Percentiles rank a stretch among this genome's conserved stretches.
Conservation (phyloP, 2,329 filamentous ascomycete species). For the Fusarium caatingaense region DNA sequence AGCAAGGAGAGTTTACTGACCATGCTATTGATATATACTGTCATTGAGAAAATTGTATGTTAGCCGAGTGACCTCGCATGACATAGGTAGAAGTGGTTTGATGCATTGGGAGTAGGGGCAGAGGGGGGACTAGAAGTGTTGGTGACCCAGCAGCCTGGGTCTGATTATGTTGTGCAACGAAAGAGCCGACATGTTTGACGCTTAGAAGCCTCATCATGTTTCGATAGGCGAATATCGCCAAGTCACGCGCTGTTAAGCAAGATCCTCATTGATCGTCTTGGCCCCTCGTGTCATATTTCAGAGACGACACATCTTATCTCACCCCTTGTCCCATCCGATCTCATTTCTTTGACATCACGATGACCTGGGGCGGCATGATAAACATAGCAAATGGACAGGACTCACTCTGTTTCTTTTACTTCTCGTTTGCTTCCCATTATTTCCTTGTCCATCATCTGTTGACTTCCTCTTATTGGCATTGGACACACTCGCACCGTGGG, state of each 20-base stretch:
- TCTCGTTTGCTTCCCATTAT: constrained; percentile 61
- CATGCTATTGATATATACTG: constrained; percentile 72
- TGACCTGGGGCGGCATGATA: background rate
- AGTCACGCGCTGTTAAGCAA: background rate
- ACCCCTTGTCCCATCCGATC: constrained; percentile 18
- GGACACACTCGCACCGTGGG: constrained; percentile 46
- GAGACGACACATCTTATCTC: constrained; percentile 5
- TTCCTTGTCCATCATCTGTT: constrained; percentile 51
- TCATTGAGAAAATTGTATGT: constrained; percentile 19
- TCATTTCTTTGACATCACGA: constrained; percentile 8
- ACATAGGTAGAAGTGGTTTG: background rate
- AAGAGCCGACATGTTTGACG: constrained; percentile 5
- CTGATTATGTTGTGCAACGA: constrained; percentile 26
- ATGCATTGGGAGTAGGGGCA: background rate
- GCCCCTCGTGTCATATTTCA: background rate
- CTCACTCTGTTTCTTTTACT: constrained; percentile 70
- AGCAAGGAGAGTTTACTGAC: constrained; percentile 54
- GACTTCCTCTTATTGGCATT: constrained; percentile 53
- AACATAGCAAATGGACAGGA: constrained; percentile 36
- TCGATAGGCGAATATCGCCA: constrained; percentile 21
- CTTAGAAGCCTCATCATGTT: background rate
- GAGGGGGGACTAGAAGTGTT: constrained; percentile 1
- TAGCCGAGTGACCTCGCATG: constrained; percentile 23
- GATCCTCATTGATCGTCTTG: constrained; percentile 1
- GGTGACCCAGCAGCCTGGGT: constrained; percentile 8